Evolutionary conservation across 805 yeast species (phyloP).

Genomic region (Saccharomycopsis sp.): DNA sequence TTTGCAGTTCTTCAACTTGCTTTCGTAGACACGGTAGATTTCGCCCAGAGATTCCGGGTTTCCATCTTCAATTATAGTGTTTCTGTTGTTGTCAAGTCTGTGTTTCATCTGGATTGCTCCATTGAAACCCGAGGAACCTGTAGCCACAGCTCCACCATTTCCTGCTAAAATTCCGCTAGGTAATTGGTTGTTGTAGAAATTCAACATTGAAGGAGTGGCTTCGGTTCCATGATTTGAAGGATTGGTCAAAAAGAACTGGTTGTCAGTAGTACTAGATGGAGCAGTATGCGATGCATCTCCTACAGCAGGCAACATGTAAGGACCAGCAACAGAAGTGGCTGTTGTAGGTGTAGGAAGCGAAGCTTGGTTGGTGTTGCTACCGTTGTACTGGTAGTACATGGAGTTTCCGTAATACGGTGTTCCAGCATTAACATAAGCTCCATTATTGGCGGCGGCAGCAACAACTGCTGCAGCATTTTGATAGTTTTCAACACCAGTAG

Average conservation of each 20-base stretch:
- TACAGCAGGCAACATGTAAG: neutral
- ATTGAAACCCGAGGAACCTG: conserved; percentile 15
- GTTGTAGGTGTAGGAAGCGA: neutral
- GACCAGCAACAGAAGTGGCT: neutral
- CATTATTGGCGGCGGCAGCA: conserved; percentile 1
- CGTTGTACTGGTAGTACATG: neutral
- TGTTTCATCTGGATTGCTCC: neutral
- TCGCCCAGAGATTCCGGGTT: neutral
- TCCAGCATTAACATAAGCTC: neutral
- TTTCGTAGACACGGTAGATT: conserved; percentile 7
- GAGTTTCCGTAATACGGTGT: neutral
- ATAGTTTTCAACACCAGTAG: neutral
- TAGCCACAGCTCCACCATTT: neutral
- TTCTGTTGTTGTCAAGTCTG: conserved; percentile 4
- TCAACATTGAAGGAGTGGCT: conserved; percentile 1
- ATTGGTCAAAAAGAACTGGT: neutral
- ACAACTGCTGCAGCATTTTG: conserved; percentile 1
- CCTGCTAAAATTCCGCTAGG: neutral
- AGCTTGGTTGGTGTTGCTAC: neutral
- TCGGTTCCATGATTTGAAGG: neutral
- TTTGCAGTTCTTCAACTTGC: conserved; percentile 6
- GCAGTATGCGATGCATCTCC: neutral
- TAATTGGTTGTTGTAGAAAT: neutral
- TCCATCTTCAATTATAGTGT: conserved; percentile 8
- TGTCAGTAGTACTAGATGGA: neutral